These are phyloP conservation scores for Linnemannia zychae DNA, from an alignment of 192 early-diverging fungal species.

Conservation along the genomic window DNA sequence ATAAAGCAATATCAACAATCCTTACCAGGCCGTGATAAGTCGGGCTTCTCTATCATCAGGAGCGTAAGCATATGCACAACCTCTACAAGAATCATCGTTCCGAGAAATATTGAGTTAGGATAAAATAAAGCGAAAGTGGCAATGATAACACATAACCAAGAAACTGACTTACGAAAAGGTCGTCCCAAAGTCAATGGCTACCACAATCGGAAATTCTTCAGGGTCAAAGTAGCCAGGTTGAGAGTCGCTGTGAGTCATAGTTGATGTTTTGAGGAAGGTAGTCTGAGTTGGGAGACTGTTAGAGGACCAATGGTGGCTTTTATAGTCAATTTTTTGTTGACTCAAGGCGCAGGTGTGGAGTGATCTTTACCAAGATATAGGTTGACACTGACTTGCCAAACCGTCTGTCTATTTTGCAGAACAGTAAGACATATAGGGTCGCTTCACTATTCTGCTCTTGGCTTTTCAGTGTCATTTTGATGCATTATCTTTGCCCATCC, in stretches of 20 bases:
- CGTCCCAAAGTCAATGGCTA: conserved; percentile 36
- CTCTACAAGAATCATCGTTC: conserved; percentile 8
- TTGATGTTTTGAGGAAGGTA: background rate
- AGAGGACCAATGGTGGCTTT: too few species aligned
- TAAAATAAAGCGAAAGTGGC: background rate
- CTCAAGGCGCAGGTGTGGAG: too few species aligned
- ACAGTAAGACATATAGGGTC: too few species aligned
- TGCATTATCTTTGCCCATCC: too few species aligned
- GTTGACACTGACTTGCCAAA: too few species aligned
- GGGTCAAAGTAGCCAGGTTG: conserved; percentile 23
- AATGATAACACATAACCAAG: background rate
- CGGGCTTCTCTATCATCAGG: conserved; percentile 24
- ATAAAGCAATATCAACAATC: background rate
- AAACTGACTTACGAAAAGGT: conserved; percentile 19
- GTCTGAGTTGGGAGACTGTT: too few species aligned
- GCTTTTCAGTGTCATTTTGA: too few species aligned
- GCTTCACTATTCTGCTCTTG: too few species aligned
- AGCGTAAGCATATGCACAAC: conserved; percentile 36
- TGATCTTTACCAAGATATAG: too few species aligned
- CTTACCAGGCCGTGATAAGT: conserved; percentile 19
- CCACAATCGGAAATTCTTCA: conserved; percentile 31
- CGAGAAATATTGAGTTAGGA: background rate
- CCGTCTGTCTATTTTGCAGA: too few species aligned
- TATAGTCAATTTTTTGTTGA: too few species aligned
- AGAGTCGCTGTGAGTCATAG: conserved; percentile 12